Evolutionary conservation across 768 basidiomycete genomes (phyloP), one percentile per base, ranked within the genome.

Genomic region (Omphalotus guepiniiformis): DNA sequence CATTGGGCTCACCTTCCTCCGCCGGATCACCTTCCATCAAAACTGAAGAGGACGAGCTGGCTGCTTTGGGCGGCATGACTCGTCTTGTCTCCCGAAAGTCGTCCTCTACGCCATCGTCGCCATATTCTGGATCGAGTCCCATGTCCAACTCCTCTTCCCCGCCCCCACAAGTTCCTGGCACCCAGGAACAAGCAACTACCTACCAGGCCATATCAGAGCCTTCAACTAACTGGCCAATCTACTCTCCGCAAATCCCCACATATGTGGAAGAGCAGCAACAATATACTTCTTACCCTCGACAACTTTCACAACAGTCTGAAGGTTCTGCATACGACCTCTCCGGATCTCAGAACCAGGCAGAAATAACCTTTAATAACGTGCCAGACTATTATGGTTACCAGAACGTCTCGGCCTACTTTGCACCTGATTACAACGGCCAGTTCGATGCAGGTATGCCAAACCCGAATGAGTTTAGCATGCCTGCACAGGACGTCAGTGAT

Each of bases 1-100:
- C 26, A 19, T 16, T 23, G 27, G 40, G 18, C 2, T 46, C 45
- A 8, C 50, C 50, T 3, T 5, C 29, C 28, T 47, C 58, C 27
- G 41, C 53, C 41, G 64, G 54, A 61, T 66, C 40, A 19, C 62
- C 73, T 4, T 69, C 62, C 15, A 64, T 80, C 50, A 83, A 84
- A 58, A 73, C 70, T 45, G 83, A 84, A 55, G 73, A 71, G 21
- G 82, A 83, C 30, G 83, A 82, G 47, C 57, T 84, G 30, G 74
- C 78, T 5, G 76, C 75, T 2, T 71, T 85, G 9, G 78, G 80
- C 19, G 83, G 84, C 3, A 77, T 77, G 65, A 83, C 82, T 7
- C 73, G 82, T 18, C 71, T 85, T 2, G 76, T 86, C 0, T 63
- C 81, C 1, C 69, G 78, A 12, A 72, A 75, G 51, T 63, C 72